These are phyloP conservation scores for Erodium moschatum DNA, from an alignment of 441 rosid genomes.

Conservation along the genomic window DNA sequence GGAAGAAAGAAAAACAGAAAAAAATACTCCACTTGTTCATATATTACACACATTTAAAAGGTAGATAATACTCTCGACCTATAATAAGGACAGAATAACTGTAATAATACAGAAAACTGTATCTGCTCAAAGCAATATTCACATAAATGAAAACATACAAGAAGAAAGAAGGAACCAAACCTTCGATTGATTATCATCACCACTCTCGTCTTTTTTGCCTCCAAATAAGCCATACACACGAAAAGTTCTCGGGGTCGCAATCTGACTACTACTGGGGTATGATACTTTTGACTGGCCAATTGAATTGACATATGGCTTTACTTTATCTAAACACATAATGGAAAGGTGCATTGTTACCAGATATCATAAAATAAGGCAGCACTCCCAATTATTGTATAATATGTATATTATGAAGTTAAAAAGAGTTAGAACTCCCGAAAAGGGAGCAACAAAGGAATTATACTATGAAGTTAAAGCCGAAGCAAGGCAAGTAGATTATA, in stretches of 20 bases:
- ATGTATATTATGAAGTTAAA: background rate
- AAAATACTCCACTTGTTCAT: too few species aligned
- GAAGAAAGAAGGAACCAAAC: background rate
- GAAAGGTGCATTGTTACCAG: background rate
- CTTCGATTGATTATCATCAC: conserved; percentile 9
- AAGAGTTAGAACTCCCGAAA: too few species aligned
- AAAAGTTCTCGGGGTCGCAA: conserved; percentile 25
- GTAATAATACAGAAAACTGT: background rate
- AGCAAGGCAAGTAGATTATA: background rate
- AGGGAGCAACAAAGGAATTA: background rate
- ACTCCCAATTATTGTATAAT: background rate
- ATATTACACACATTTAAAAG: too few species aligned
- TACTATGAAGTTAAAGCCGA: background rate
- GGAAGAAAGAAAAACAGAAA: too few species aligned
- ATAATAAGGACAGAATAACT: too few species aligned
- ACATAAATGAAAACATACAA: background rate
- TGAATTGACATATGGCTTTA: background rate
- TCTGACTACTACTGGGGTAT: conserved; percentile 7
- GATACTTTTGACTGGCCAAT: background rate
- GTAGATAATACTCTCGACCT: too few species aligned
- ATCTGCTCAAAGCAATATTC: background rate
- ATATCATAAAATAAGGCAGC: background rate
- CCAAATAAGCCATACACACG: conserved; percentile 42
- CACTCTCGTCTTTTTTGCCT: conserved; percentile 4
- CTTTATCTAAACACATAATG: conserved; percentile 6